These are phyloP conservation scores for Beta vulgaris DNA, from an alignment of 148 eudicot species.

Conservation along the genomic window DNA sequence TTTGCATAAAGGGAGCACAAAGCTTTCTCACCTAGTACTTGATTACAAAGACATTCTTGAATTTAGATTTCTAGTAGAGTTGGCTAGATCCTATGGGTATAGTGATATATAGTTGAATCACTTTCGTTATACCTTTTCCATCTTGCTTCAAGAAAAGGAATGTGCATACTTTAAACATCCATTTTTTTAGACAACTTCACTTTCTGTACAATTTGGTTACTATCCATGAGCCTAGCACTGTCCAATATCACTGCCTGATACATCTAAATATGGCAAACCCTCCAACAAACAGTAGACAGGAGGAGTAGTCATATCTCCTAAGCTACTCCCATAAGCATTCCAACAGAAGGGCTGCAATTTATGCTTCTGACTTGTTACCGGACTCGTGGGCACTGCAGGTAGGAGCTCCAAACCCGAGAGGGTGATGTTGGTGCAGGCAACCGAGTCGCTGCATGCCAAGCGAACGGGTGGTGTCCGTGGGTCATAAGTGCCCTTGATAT, in stretches of 20 bases:
- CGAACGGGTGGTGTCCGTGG: conserved; percentile 53
- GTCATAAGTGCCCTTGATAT: conserved; percentile 73
- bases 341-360: conserved; percentile 57
- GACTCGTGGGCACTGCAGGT: conserved; percentile 34
- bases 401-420: conserved; percentile 45
- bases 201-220: conserved; percentile 13
- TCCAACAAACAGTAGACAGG: conserved; percentile 66
- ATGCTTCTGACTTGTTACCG: conserved; percentile 8
- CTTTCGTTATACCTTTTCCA: background rate
- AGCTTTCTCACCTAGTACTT: background rate
- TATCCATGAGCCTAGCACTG: conserved; percentile 35
- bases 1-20: background rate
- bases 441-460: conserved; percentile 62
- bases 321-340: conserved; percentile 64
- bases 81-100: background rate
- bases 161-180: background rate
- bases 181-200: background rate
- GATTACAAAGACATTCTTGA: too few relatives aligned
- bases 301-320: conserved; percentile 33
- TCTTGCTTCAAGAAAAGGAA: background rate
- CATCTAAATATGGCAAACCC: conserved; percentile 40
- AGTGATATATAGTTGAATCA: background rate
- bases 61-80: background rate
- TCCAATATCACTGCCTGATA: conserved; percentile 30
- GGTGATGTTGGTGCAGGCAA: conserved; percentile 71